Percentiles rank a stretch among this genome's conserved stretches.
Evolutionary conservation across 2,329 filamentous ascomycete species (phyloP).

Genomic region (Fusarium sterilihyphosum): DNA sequence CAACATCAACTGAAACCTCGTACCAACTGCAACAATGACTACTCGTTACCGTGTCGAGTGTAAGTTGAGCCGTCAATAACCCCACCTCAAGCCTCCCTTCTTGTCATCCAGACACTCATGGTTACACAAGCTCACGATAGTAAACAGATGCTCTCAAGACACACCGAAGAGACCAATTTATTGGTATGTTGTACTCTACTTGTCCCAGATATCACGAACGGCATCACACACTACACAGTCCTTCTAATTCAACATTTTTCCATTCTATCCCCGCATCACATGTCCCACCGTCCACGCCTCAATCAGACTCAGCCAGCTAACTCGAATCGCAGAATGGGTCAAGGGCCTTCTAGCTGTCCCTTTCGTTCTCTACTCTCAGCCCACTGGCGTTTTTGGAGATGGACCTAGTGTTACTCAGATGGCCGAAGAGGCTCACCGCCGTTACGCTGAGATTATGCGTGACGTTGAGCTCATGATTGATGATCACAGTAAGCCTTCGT

Average conservation of each 20-base stretch:
- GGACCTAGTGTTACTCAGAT: constrained; percentile 74
- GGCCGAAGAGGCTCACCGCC: constrained; percentile 81
- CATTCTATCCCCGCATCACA: neutral
- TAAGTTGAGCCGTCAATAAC: constrained; percentile 49
- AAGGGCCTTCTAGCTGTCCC: constrained; percentile 94
- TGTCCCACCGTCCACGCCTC: neutral
- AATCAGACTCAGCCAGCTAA: constrained; percentile 6
- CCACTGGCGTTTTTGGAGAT: constrained; percentile 84
- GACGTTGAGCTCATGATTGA: constrained; percentile 93
- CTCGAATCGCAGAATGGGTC: constrained; percentile 82
- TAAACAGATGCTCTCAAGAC: constrained; percentile 75
- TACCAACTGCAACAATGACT: constrained; percentile 58
- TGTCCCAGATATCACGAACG: neutral
- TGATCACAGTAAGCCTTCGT: constrained; percentile 76
- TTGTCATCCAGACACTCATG: neutral
- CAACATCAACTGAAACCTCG: neutral
- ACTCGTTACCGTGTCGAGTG: constrained; percentile 78
- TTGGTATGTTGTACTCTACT: constrained; percentile 60
- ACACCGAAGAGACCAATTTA: constrained; percentile 90
- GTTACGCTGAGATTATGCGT: constrained; percentile 94
- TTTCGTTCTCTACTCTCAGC: constrained; percentile 95
- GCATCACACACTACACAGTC: neutral
- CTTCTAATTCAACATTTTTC: neutral
- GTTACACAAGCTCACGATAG: constrained; percentile 35
- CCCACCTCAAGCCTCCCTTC: neutral